phyloP scores from a whole-genome alignment of 2,329 filamentous ascomycete species.

The Shiraia bambusicola region DNA sequence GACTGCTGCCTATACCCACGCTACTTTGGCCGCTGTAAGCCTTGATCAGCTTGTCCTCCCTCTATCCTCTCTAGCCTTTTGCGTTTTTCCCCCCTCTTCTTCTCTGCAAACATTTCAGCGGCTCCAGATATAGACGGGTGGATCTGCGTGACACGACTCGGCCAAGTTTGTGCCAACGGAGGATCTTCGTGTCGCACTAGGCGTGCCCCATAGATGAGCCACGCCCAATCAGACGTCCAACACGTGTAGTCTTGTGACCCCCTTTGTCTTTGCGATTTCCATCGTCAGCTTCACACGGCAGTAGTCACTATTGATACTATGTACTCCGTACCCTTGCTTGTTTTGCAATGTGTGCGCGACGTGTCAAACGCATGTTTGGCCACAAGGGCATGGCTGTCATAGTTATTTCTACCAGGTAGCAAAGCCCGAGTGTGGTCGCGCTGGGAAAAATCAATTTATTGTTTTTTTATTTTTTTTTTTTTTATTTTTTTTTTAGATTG shows the following conservation, averaged over 20 bases:
- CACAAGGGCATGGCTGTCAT: background rate
- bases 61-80: background rate
- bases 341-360: slow-evolving; percentile 16
- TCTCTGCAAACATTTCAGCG: background rate
- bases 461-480: too few relatives aligned
- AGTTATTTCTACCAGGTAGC: background rate
- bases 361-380: slow-evolving; percentile 11
- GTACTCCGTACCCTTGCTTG: slow-evolving; percentile 8
- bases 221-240: slow-evolving; percentile 10
- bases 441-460: background rate
- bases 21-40: slow-evolving; percentile 79
- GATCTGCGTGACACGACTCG: background rate
- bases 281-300: background rate
- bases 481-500: too few relatives aligned
- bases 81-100: background rate
- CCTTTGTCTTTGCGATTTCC: background rate
- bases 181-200: slow-evolving; percentile 8
- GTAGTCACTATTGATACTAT: background rate
- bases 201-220: slow-evolving; percentile 11
- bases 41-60: slow-evolving; percentile 48
- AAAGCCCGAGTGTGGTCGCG: background rate
- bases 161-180: background rate
- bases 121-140: slow-evolving; percentile 1
- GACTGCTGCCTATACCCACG: slow-evolving; percentile 76
- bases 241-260: background rate